Conservation (phyloP, 2,329 filamentous ascomycete genomes). For the Diaporthe batatas region DNA sequence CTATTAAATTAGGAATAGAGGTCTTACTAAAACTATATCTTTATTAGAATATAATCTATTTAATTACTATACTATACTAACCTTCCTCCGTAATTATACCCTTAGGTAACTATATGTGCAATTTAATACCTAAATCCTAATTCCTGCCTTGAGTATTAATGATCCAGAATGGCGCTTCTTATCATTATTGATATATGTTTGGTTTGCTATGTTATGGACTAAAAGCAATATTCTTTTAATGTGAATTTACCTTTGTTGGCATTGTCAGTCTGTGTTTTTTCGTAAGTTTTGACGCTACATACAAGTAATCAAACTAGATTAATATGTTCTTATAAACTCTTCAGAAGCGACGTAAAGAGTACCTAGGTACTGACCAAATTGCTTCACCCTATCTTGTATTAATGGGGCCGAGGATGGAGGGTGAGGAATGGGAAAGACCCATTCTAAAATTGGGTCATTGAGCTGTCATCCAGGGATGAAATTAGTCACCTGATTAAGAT, state of each 20-base stretch:
- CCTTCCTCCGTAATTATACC: too few species aligned
- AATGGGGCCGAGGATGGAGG: not conserved
- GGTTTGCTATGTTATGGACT: not conserved
- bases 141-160: not conserved
- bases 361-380: not conserved
- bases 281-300: not conserved
- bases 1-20: too few species aligned
- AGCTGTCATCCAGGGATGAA: not conserved
- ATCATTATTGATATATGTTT: not conserved
- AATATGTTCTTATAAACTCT: too few species aligned
- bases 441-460: not conserved
- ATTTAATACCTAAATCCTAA: too few species aligned
- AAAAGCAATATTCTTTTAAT: not conserved
- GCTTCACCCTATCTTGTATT: not conserved
- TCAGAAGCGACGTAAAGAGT: not conserved
- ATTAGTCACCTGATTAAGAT: not conserved
- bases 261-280: not conserved
- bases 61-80: too few species aligned
- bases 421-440: not conserved
- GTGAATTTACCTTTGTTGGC: not conserved
- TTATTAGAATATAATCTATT: too few species aligned
- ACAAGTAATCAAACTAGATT: not conserved
- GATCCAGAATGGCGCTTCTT: not conserved
- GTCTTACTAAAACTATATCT: too few species aligned
- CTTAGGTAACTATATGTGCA: too few species aligned